phyloP scores from a whole-genome alignment of 2,329 filamentous ascomycete species.

The Epicoccum sorghinum region DNA sequence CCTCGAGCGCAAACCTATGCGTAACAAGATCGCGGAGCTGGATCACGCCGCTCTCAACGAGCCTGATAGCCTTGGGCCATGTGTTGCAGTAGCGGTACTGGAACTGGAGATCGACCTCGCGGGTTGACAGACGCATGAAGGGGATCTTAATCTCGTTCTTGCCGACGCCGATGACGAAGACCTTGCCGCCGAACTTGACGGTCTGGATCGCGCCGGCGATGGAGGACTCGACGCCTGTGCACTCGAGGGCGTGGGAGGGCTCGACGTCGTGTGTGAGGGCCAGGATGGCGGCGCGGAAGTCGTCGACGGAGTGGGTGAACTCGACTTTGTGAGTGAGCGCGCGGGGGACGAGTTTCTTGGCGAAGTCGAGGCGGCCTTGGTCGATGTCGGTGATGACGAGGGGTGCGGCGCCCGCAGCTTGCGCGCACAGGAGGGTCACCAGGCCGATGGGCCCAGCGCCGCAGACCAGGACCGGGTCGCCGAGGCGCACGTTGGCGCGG shows the following conservation, averaged over 20 bases:
- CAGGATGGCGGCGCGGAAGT: slow-evolving; percentile 72
- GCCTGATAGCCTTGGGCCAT: slow-evolving; percentile 89
- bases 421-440: slow-evolving; percentile 82
- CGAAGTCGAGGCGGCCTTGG: slow-evolving; percentile 81
- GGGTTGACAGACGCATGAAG: slow-evolving; percentile 89
- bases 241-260: slow-evolving; percentile 84
- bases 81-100: slow-evolving; percentile 97
- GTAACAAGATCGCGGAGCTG: slow-evolving; percentile 84
- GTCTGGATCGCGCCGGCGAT: slow-evolving; percentile 87
- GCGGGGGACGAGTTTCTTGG: slow-evolving; percentile 79
- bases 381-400: slow-evolving; percentile 96
- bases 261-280: slow-evolving; percentile 77
- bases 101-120: slow-evolving; percentile 93
- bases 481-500: slow-evolving; percentile 77
- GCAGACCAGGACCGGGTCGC: slow-evolving; percentile 87
- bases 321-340: slow-evolving; percentile 82
- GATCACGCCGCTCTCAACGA: slow-evolving; percentile 84
- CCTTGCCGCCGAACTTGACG: slow-evolving; percentile 92
- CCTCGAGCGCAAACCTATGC: slow-evolving; percentile 83
- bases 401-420: slow-evolving; percentile 86
- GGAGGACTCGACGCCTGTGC: slow-evolving; percentile 91
- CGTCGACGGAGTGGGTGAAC: slow-evolving; percentile 66
- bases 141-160: slow-evolving; percentile 95
- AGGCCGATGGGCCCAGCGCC: slow-evolving; percentile 94
- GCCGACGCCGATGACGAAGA: slow-evolving; percentile 95